Evolutionary conservation across 371 early-diverging fungal species (phyloP), one percentile per base, ranked within the genome.

Genomic region (Batkoa obscura): DNA sequence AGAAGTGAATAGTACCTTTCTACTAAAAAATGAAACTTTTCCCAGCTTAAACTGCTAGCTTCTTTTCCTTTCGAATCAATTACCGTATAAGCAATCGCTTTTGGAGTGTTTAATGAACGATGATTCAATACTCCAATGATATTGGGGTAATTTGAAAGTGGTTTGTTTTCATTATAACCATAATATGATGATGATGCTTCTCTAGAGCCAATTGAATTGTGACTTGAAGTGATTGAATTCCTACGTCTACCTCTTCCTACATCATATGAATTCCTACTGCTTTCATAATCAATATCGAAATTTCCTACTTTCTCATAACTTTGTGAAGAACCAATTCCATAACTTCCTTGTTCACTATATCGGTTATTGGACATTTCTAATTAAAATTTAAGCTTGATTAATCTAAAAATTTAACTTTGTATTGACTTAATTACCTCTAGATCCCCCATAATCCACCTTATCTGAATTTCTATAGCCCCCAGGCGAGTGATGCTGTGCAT

Each of bases 41-140:
- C 78, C 83, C 84, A 90, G 6, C 83, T 78, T 56, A 81, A 65
- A 0, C 70, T 66, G 3, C 64, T 62, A 3, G 73, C 60, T 55
- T 86, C 89, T 43, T 78, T 74, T 42, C 88, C 88, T 47, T 83
- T 82, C 30, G 69, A 65, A 62, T 90, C 89, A 0, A 88, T 68
- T 15, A 74, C 68, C 0, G 78, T 68, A 63, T 79, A 86, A 3
- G 85, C 86, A 2, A 64, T 55, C 9, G 62, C 56, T 15, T 66
- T 60, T 2, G 74, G 70, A 17, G 69, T 68, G 5, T 66, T 64
- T 3, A 64, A 46, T 0, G 80, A 76, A n/a, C 84, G 69, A 59
- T 72, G 70, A 35, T 77, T 71, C 13, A 85, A 63, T 1, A 83
- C 60, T 15, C 73, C 64, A 1, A 76, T 72, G 43, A 85, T 63